Base-by-base conservation (phyloP, 148 eudicot genomes). In the Linanthus parryae region DNA sequence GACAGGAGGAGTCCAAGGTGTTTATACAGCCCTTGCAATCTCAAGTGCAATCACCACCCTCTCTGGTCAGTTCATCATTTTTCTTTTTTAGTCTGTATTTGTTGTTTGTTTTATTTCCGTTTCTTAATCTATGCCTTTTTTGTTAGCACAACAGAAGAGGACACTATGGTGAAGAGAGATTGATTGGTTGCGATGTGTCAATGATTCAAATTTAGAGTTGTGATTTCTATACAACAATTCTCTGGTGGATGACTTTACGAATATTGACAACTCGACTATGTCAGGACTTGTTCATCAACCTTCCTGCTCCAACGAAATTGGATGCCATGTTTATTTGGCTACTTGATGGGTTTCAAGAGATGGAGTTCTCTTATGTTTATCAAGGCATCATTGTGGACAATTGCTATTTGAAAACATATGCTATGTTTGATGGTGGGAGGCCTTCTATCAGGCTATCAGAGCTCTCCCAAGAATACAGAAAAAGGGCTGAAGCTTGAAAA, bases 1-100 rank as follows among this genome's bases (percentile, higher is more conserved):
- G 99, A 84, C 94, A 61, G 99, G 99, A 64, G 96, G 96, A 44
- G 99, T 96, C 18, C 87, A 92, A 71, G 99, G 99, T 16, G 99
- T 92, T 45, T 87, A 88, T 54, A 79, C 99, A 28, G 99, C 99
- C 0, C 83, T 92, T 11, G 96, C 99, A 20, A 80, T 87, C 67
- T 92, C 99, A 16, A 92, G 87, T 65, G 94, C 99, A 13, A 87
- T 92, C 38, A 92, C 99, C 41, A 87, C 84, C 82, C 85, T 91
- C 24, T 92, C 96, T 47, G 99, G 99, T 87, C 34, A 47, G 64
- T 64, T 4, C 7, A 10, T 2, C 36, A n/a, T n/a, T n/a, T n/a
- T n/a, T n/a, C n/a, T n/a, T n/a, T n/a, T n/a, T n/a, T n/a, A n/a
- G n/a, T n/a, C n/a, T n/a, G n/a, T 44, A 2, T 25, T 6, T 29